Evolutionary conservation across 2,329 filamentous ascomycete species (phyloP), one percentile per base, ranked within the genome.

Genomic region (Cladophialophora exuberans): DNA sequence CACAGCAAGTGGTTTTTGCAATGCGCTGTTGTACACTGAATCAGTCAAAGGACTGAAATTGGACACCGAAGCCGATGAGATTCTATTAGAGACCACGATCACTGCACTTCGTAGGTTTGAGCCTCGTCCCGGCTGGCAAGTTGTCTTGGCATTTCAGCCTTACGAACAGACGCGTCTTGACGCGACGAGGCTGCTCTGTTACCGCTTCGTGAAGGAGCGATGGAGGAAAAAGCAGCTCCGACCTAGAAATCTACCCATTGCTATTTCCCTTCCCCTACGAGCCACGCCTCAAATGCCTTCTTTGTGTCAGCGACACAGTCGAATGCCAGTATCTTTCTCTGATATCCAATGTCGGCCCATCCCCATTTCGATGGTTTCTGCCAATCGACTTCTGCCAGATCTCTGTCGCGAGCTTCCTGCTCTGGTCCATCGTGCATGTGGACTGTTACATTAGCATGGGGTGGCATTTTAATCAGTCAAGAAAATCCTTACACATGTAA

Each of bases 281-380:
- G 38, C 52, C 45, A 50, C 17, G 33, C 33, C 13, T 55, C 46
- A 13, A 55, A 55, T 6, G 52, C 52, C 4, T 28, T 30, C 22
- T 55, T 45, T 9, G 52, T 51, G 20, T 55, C 46, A 4, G 30
- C 26, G 20, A 52, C 48, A 5, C 35, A 33, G 17, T 56, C 54
- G 22, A 56, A 56, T 2, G 23, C 54, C 35, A 52, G 10, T 33
- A 56, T 41, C 41, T 56, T 42, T 22, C 38, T 36, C 33, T 56
- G 54, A 20, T 56, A 56, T 1, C 41, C 42, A 2, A 36, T 6
- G 18, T 56, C 54, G 7, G 41, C 54, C 48, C 54, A 52, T 2
- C 23, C 20, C 54, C 54, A 56, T 6, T 22, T 13, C 31, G 15
- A 56, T 15, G 52, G 52, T 25, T 51, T 52, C 6, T 28, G 25